Evolutionary conservation across 345 rosid genomes (phyloP).

Genomic region (Mercurialis annua): DNA sequence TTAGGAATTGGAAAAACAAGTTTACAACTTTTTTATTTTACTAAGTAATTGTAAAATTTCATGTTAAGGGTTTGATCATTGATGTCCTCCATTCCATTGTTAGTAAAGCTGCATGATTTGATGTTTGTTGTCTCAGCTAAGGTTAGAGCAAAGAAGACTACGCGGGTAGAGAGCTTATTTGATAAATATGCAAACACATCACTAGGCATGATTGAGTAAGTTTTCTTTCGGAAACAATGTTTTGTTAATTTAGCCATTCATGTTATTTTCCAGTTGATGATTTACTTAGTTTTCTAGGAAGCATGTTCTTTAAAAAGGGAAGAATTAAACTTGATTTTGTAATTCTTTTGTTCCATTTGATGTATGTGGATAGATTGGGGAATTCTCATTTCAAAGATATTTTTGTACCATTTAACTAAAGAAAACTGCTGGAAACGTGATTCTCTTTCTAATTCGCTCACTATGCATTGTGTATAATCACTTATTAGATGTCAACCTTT

Average conservation of each 20-base stretch:
- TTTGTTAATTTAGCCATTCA: background rate
- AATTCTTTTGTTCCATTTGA: background rate
- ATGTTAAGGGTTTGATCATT: too few relatives aligned
- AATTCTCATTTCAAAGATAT: background rate
- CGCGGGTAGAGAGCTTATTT: conserved; percentile 32
- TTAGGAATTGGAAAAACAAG: too few relatives aligned
- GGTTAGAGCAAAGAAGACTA: conserved; percentile 25
- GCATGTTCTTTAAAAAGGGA: background rate
- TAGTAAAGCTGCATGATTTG: background rate
- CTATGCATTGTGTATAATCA: background rate
- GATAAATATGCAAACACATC: conserved; percentile 37
- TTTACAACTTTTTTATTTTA: too few relatives aligned
- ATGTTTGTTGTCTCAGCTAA: conserved; percentile 22
- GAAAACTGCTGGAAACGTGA: background rate
- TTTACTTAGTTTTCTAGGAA: background rate
- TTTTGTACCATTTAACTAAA: background rate
- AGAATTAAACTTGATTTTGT: background rate
- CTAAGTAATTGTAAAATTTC: too few relatives aligned
- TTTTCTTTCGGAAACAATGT: background rate
- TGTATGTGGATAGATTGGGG: background rate
- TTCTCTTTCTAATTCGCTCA: background rate
- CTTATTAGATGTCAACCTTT: background rate
- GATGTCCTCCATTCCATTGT: too few relatives aligned
- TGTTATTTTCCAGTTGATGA: background rate
- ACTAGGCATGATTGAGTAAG: conserved; percentile 47